These are phyloP conservation scores for Trichoderma simmonsii DNA, from an alignment of 2,329 filamentous ascomycete genomes.

Conservation along the genomic window DNA sequence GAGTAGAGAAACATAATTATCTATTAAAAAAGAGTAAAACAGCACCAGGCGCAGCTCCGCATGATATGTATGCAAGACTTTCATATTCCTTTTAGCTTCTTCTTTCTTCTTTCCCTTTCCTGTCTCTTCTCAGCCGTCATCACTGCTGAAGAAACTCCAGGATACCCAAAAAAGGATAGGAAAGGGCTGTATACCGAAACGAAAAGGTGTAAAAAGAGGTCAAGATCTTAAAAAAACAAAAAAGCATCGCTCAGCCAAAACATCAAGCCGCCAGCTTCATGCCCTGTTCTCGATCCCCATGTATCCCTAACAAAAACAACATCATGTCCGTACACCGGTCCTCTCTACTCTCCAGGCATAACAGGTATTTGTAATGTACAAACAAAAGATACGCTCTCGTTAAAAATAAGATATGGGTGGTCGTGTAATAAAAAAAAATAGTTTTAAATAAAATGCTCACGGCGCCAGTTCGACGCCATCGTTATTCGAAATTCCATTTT, in stretches of 20 bases:
- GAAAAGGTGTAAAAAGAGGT: neutral
- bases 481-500: neutral
- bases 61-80: slow-evolving; percentile 1
- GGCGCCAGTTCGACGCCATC: neutral
- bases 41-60: neutral
- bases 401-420: slow-evolving; percentile 4
- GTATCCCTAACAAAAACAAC: neutral
- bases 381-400: slow-evolving; percentile 19
- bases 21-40: neutral
- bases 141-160: neutral
- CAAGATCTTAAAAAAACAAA: neutral
- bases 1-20: neutral
- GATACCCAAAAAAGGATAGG: neutral
- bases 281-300: neutral
- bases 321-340: slow-evolving; percentile 12
- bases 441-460: neutral
- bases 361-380: slow-evolving; percentile 17
- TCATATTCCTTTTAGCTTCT: neutral
- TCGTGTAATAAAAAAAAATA: neutral
- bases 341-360: slow-evolving; percentile 14
- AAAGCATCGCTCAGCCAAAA: neutral
- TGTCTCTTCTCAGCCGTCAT: neutral
- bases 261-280: neutral
- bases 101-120: neutral
- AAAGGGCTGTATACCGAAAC: neutral